Evolutionary conservation across 768 basidiomycete genomes (phyloP).

Genomic region (Sarcodon sp.): DNA sequence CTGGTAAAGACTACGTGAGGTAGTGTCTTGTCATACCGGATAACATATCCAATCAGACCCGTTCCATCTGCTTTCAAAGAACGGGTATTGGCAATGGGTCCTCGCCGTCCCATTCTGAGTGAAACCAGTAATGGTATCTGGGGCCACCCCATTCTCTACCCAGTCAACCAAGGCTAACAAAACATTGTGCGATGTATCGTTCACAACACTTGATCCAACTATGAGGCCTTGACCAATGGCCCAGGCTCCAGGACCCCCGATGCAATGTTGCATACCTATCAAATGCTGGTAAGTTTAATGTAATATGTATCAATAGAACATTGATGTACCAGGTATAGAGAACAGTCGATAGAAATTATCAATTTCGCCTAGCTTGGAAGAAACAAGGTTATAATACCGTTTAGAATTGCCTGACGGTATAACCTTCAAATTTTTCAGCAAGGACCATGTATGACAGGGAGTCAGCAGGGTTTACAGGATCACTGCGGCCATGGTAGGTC

Average conservation of each 20-base stretch:
- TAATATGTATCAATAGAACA: too few relatives aligned
- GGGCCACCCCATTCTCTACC: not conserved
- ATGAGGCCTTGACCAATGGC: not conserved
- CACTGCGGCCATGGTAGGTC: not conserved
- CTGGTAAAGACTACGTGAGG: too few relatives aligned
- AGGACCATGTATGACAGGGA: not conserved
- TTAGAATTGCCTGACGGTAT: not conserved
- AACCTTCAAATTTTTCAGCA: not conserved
- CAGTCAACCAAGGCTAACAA: not conserved
- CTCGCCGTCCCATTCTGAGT: not conserved
- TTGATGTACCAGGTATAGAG: not conserved
- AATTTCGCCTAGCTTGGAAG: not conserved
- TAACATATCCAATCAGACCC: not conserved
- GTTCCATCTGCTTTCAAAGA: not conserved
- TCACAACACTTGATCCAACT: not conserved
- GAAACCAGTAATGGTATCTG: not conserved
- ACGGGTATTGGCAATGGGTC: not conserved
- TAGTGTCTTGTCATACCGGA: too few relatives aligned
- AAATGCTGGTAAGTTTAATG: too few relatives aligned
- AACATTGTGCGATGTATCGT: not conserved
- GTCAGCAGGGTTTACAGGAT: not conserved
- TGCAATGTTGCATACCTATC: not conserved
- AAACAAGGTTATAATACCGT: not conserved
- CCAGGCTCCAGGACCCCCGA: not conserved
- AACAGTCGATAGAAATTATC: not conserved